Evolutionary conservation across 148 eudicot species (phyloP), one percentile per base, ranked within the genome.

Genomic region (Cornus florida): DNA sequence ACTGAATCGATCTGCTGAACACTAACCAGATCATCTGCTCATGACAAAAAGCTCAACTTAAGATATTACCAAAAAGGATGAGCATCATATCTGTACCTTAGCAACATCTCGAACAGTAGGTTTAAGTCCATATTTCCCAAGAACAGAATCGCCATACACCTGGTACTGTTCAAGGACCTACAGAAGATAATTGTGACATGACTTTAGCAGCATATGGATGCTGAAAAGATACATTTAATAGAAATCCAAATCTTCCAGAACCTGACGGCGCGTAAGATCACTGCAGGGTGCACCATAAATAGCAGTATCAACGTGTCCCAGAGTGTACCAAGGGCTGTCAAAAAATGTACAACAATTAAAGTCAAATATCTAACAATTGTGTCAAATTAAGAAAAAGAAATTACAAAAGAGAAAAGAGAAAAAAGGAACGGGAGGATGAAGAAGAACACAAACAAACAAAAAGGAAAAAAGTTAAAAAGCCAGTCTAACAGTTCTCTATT

Each of bases 121-220:
- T 83, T 81, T 79, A 73, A 88, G 83, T 62, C 97, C 99, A 75
- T 93, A 86, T 66, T 74, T 87, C 62, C 91, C 87, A 72, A 96
- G 69, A 24, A 86, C 91, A 57, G 98, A 93, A 81, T 96, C 99
- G 32, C 90, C 98, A 79, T 96, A 96, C 10, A 82, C 86, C 83
- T 92, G 93, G 86, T 89, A 96, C 82, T 92, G 86, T 75, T 96
- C 90, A 79, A 93, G 83, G 77, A 96, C 92, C 99, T 96, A 71
- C 43, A 76, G 41, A 62, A 46, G 70, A 75, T 71, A 38, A 3
- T 12, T 17, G 31, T 11, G 23, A 62, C 67, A 77, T 56, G 35
- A 23, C 16, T 35, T 71, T 20, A 74, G 35, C 35, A 7, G 70
- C 33, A 6, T 22, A 17, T 5, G 59, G 11, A 62, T 50, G 50